Conservation (phyloP, 306 rosid species). For the Cucurbita pepo region DNA sequence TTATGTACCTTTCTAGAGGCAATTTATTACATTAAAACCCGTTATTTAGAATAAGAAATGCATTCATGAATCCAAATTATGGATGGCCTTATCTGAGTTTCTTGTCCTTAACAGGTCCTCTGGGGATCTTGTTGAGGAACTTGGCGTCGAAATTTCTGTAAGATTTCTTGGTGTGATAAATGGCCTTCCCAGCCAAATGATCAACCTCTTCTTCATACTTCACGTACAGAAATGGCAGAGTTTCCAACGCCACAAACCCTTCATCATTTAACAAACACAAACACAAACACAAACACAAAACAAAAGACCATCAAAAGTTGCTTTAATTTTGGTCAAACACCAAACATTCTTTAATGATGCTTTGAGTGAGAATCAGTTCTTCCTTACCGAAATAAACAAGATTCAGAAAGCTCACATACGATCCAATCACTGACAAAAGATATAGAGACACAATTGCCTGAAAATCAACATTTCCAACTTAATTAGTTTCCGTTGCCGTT, state of each 20-base stretch:
- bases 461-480: not conserved
- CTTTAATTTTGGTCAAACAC: no score
- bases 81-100: constrained; percentile 14
- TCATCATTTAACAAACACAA: constrained; percentile 8
- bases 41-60: not conserved
- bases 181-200: constrained; percentile 18
- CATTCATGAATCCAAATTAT: not conserved
- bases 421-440: constrained; percentile 49
- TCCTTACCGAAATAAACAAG: constrained; percentile 54
- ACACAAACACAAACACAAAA: constrained; percentile 3
- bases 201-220: constrained; percentile 44
- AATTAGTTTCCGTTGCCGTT: no score
- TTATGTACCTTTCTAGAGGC: not conserved
- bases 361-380: not conserved
- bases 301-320: no score
- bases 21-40: not conserved
- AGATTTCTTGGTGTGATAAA: constrained; percentile 24
- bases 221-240: constrained; percentile 54
- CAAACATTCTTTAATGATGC: not conserved
- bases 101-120: constrained; percentile 60
- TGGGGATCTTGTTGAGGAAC: constrained; percentile 61
- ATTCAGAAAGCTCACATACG: constrained; percentile 47
- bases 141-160: constrained; percentile 31
- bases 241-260: constrained; percentile 43
- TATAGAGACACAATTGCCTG: constrained; percentile 52